Evolutionary conservation across 2,329 filamentous ascomycete genomes (phyloP), one percentile per base, ranked within the genome.

Genomic region (Kalmusia sp.): DNA sequence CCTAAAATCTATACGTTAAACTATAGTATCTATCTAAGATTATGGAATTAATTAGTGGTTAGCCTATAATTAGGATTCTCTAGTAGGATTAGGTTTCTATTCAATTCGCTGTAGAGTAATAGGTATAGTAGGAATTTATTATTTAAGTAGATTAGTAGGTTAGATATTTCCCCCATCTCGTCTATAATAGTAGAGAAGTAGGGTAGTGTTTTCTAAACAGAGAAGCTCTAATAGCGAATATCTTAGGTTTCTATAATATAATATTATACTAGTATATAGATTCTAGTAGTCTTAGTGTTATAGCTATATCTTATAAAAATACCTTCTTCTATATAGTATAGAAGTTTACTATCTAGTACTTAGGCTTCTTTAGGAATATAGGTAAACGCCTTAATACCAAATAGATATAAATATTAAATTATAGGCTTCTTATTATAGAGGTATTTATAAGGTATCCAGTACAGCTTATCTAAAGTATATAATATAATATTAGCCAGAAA

Each of bases 241-340:
- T n/a, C n/a, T n/a, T n/a, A n/a, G 9, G 37, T 49, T 30, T 51
- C n/a, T 3, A 55, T 4, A 21, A 51, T 28, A 17, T 28, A 24
- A n/a, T 51, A 24, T 1, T 31, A 7, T 2, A 12, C 24, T 35
- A 37, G 53, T 15, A 56, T 24, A 22, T 49, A 56, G 12, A 56
- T 21, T 6, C 33, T 11, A 1, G 24, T 17, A n/a, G 35, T 45
- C 25, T 45, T 55, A n/a, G 19, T 47, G 25, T 49, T 45, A 17
- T n/a, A 19, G 2, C 45, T 19, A 31, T 52, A 55, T 1, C 52
- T 17, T 9, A 55, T 27, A 35, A 55, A 55, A 1, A 55, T 31
- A 9, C 43, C 44, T 9, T 48, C 14, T 35, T 55, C 25, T 3
- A 25, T 37, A 30, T 21, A 12, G 25, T 51, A 1, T 3, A 51